Evolutionary conservation across 2,329 filamentous ascomycete genomes (phyloP), one percentile per base, ranked within the genome.

Genomic region (Exutisphaerella laricina): DNA sequence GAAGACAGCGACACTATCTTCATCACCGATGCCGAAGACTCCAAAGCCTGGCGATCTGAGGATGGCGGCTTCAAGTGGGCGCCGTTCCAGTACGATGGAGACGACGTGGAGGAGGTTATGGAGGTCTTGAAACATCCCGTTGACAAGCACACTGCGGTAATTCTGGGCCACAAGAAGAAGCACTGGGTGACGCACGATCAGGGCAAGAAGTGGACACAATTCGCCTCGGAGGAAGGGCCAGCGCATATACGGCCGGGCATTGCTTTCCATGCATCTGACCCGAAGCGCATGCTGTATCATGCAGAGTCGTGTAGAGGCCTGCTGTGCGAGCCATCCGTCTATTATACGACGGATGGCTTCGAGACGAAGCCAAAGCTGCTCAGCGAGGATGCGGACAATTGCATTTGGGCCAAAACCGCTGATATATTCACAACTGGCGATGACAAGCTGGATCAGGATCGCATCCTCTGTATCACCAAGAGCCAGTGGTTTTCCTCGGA

Each of bases 311-410:
- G 65, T 54, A 52, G 58, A 28, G 59, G 41, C 50, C 55, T 57
- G 52, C 45, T 62, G 9, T 71, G 70, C 52, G 58, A 67, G 30
- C 64, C 65, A 41, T 62, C 62, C 80, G 81, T 60, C 16, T 77
- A 72, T 54, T 96, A 95, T 63, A 97, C 92, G 2, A 81, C 75
- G 10, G 84, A 97, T 65, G 87, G 87, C 52, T 98, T 98, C 70
- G 74, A 83, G 51, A 77, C 75, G 4, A 66, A 75, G 31, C 76
- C 79, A 39, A 75, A 84, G 53, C 66, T 73, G 4, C 73, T 96
- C 46, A 77, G 84, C 39, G 71, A 77, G 5, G 33, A 35, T 23
- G 85, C 85, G 2, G 73, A 79, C 36, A 82, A 84, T 48, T 98
- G 92, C 64, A 79, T 83, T 63, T 98, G 90, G 88, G 90, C 92